Evolutionary conservation across 345 rosid species (phyloP).

Genomic region (Geranium brycei): DNA sequence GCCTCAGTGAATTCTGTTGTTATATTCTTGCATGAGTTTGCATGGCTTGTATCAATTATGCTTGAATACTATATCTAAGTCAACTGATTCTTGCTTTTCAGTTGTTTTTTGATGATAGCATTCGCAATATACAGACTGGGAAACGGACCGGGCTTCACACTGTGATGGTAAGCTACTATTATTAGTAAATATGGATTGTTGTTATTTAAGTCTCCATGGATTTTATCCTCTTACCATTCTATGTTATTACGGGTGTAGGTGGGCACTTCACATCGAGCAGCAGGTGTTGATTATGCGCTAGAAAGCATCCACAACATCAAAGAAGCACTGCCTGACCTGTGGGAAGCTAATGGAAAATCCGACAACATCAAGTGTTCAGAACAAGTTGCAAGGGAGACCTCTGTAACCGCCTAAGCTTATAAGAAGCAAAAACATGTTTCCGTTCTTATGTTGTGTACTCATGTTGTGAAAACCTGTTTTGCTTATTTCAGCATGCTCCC

Average conservation of each 20-base stretch:
- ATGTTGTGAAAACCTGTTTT: neutral
- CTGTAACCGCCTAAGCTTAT: constrained; percentile 36
- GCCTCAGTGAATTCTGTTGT: too few relatives aligned
- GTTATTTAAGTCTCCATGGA: too few relatives aligned
- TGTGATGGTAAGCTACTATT: constrained; percentile 42
- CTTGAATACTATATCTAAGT: neutral
- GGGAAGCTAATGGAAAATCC: constrained; percentile 51
- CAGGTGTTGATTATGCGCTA: constrained; percentile 64
- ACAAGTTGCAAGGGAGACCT: constrained; percentile 51
- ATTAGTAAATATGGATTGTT: too few relatives aligned
- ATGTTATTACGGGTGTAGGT: neutral
- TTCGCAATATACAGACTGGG: constrained; percentile 66
- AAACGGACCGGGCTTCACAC: constrained; percentile 67
- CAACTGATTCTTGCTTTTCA: constrained; percentile 13
- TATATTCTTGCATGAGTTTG: too few relatives aligned
- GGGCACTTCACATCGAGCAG: constrained; percentile 7
- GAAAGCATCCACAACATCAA: constrained; percentile 84
- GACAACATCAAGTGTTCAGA: constrained; percentile 28
- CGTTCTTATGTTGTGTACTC: too few relatives aligned
- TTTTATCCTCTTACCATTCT: too few relatives aligned
- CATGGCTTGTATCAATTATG: too few relatives aligned
- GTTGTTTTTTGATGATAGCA: constrained; percentile 86
- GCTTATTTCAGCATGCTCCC: too few relatives aligned
- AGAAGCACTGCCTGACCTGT: constrained; percentile 77
- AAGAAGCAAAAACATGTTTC: too few relatives aligned